Percentiles rank a stretch among this genome's conserved stretches.
These are phyloP conservation scores for Apiotrichum domesticum DNA, from an alignment of 1,284 basidiomycete genomes.

Conservation along the genomic window DNA sequence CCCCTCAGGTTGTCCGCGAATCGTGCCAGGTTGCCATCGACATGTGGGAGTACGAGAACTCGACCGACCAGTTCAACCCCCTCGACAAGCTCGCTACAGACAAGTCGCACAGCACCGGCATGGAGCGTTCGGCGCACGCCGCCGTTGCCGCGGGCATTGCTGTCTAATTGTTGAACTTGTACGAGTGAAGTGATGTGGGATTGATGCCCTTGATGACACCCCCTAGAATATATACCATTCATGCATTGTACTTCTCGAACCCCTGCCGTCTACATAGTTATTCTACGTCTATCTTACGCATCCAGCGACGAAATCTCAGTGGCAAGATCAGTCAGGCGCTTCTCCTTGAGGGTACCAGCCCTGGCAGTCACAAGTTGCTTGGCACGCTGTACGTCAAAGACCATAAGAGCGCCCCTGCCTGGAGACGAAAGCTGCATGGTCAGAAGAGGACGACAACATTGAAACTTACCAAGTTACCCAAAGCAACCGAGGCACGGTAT, in stretches of 20 bases:
- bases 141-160: slow-evolving; percentile 30
- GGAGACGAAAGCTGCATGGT: slow-evolving; percentile 34
- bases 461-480: slow-evolving; percentile 73
- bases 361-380: slow-evolving; percentile 29
- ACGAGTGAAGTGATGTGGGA: neutral
- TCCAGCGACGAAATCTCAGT: slow-evolving; percentile 32
- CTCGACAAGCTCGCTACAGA: slow-evolving; percentile 52
- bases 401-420: slow-evolving; percentile 33
- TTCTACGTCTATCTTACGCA: slow-evolving; percentile 1
- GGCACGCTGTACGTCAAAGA: slow-evolving; percentile 35
- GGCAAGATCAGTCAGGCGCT: slow-evolving; percentile 42
- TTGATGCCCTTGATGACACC: too few species aligned
- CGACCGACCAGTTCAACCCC: slow-evolving; percentile 76
- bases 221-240: slow-evolving; percentile 3
- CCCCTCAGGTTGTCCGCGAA: slow-evolving; percentile 86
- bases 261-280: slow-evolving; percentile 1
- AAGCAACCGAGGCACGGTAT: slow-evolving; percentile 76
- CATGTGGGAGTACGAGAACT: slow-evolving; percentile 96
- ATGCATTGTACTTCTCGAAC: slow-evolving; percentile 13
- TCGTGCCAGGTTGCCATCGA: slow-evolving; percentile 96
- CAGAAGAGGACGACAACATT: neutral
- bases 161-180: slow-evolving; percentile 12
- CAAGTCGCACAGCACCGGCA: slow-evolving; percentile 37
- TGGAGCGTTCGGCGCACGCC: slow-evolving; percentile 42
- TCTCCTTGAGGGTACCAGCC: slow-evolving; percentile 39